phyloP scores from a whole-genome alignment of 768 basidiomycete genomes.

The Suillus sp. region DNA sequence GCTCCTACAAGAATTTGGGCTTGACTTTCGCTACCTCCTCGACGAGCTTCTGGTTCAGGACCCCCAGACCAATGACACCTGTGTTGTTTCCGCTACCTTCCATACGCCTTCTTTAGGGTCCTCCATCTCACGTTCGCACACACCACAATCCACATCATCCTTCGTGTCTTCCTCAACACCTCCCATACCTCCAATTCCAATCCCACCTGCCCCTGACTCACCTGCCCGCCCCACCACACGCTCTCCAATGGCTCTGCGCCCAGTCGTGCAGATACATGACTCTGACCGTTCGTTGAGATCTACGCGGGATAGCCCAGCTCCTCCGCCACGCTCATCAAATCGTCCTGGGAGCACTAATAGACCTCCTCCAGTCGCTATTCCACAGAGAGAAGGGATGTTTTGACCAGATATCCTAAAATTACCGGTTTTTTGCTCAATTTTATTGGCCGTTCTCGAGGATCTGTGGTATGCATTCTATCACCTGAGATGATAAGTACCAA shows the following conservation, averaged over 20 bases:
- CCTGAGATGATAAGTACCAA: not conserved
- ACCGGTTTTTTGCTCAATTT: not conserved
- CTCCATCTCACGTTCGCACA: constrained; percentile 21
- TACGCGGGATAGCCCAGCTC: constrained; percentile 44
- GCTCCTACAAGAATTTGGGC: constrained; percentile 90
- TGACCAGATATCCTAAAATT: constrained; percentile 30
- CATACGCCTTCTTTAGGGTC: constrained; percentile 26
- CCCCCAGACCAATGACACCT: constrained; percentile 43
- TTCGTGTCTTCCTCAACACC: constrained; percentile 7
- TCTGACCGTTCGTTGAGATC: constrained; percentile 33
- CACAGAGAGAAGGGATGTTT: constrained; percentile 65
- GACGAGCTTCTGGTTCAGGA: constrained; percentile 63
- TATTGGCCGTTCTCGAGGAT: not conserved
- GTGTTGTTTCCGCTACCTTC: constrained; percentile 28
- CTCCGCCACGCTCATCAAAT: constrained; percentile 66
- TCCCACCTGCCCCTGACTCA: constrained; percentile 25
- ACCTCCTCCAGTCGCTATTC: constrained; percentile 53
- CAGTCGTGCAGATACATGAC: constrained; percentile 17
- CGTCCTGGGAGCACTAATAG: constrained; percentile 60
- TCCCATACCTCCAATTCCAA: constrained; percentile 20
- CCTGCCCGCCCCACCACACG: constrained; percentile 31
- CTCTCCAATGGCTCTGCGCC: constrained; percentile 25
- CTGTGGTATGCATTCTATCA: not conserved
- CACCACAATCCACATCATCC: constrained; percentile 19
- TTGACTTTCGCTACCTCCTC: constrained; percentile 94